Evolutionary conservation across 2,329 filamentous ascomycete species (phyloP), one percentile per base, ranked within the genome.

Genomic region (Fusarium sp.): DNA sequence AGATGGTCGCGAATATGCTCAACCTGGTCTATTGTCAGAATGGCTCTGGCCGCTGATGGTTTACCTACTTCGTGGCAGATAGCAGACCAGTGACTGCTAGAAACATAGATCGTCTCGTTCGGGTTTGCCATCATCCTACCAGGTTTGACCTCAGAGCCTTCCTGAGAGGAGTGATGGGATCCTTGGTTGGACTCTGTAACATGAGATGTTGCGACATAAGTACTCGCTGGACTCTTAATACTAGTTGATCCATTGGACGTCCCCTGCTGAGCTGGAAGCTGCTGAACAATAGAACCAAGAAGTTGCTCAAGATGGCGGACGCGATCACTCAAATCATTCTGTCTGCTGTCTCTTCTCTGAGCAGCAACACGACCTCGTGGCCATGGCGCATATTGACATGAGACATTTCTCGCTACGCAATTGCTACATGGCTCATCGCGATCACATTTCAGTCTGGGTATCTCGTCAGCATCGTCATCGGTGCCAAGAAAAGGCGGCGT

Each of bases 361-460:
- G 63, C 59, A 8, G 41, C 51, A 4, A 44, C 48, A 1, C 73
- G 70, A 4, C 66, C 63, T 27, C 73, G 49, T 0, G 70, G 73
- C 49, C 60, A 71, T 0, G 70, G 57, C 1, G 67, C 46, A 25
- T 75, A 75, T 12, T 57, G 60, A 2, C 73, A 75, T 3, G 66
- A 54, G 33, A 73, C 60, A n/a, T 64, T 69, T 27, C 73, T 68
- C 3, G 73, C 38, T 4, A 75, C 46, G 3, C 73, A 73, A 35
- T 75, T 75, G 33, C 70, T 72, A 14, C 70, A 75, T 3, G 70
- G 73, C 29, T 75, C 73, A 35, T 72, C 65, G 6, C 73, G 73
- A 37, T 75, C 63, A 44, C 73, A 75, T 64, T 73, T 75, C 3
- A 75, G 25, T 10, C 66, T 66, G 16, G 0, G 10, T 41, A 35